Base-by-base conservation (phyloP, 2,329 filamentous ascomycete species). In the Aureobasidium namibiae region DNA sequence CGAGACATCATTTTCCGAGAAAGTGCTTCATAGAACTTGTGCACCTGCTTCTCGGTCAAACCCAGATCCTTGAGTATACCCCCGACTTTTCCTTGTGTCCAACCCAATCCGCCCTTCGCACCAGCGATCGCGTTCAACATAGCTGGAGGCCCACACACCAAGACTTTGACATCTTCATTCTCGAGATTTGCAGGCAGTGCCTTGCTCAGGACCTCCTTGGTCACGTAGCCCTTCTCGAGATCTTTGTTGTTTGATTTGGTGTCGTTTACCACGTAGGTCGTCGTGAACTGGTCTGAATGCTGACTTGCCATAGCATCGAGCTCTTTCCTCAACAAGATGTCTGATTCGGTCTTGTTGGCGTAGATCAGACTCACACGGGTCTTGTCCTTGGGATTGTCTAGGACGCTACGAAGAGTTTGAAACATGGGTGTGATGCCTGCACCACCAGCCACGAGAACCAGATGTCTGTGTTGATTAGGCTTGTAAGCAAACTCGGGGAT, bases 371-470 rank as follows among this genome's bases (percentile, higher is more conserved):
- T 83, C 44, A 89, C 76, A 56, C 77, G 78, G 1, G 87, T 89
- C 61, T 74, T 75, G 64, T 89, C 86, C 1, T 76, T 70, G 0
- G 83, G 78, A 66, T 88, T 82, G 45, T 74, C 70, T n/a, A 87
- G 39, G 59, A 88, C 85, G 2, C 82, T 82, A 50, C 78, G 80
- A 1, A 81, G 76, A 1, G 88, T 78, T 68, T 87, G 84, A 68
- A 82, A 88, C 63, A 86, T 79, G 0, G 87, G 87, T 0, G 86
- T 89, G 63, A 90, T 88, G 18, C 87, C 87, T 0, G 85, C 85
- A 13, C 87, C 87, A 45, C 87, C 87, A 0, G 87, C 87, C 44
- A 90, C 80, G 39, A 89, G 76, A 2, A 82, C 80, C n/a, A 90
- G 3, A 67, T 67, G 31, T 70, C 75, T 68, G 73, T 72, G 66